Percentiles rank a stretch among this genome's conserved stretches.
These are phyloP conservation scores for Cyanodermella asteris DNA, from an alignment of 2,329 filamentous ascomycete species.

Conservation along the genomic window DNA sequence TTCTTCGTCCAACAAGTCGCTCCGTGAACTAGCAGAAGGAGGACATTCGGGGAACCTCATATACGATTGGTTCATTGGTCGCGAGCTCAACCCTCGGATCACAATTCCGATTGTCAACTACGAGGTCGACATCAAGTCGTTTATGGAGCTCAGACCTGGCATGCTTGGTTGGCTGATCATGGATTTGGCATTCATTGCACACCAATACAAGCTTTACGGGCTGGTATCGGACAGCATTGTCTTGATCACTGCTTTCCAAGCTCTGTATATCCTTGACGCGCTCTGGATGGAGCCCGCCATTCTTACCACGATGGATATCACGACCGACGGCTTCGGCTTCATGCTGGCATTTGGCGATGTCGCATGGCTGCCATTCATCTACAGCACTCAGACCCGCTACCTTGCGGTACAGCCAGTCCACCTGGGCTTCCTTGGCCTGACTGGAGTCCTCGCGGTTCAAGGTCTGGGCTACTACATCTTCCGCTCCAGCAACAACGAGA, in stretches of 20 bases:
- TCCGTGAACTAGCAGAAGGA: conserved; percentile 60
- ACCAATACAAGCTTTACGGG: conserved; percentile 71
- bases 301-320: conserved; percentile 86
- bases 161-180: conserved; percentile 75
- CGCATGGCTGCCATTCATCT: conserved; percentile 80
- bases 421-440: conserved; percentile 47
- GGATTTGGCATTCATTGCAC: conserved; percentile 63
- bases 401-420: conserved; percentile 59
- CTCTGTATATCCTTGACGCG: conserved; percentile 63
- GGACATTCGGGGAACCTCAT: conserved; percentile 65
- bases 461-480: conserved; percentile 69
- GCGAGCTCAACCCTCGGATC: conserved; percentile 79
- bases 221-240: conserved; percentile 70
- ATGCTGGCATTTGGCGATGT: conserved; percentile 90
- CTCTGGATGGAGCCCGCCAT: conserved; percentile 76
- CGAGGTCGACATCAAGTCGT: conserved; percentile 80
- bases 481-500: conserved; percentile 81
- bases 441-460: conserved; percentile 44
- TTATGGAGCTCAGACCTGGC: conserved; percentile 76
- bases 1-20: conserved; percentile 45
- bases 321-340: conserved; percentile 78
- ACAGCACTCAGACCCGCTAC: conserved; percentile 67
- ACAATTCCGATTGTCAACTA: conserved; percentile 55
- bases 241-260: conserved; percentile 55
- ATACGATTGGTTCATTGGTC: conserved; percentile 93